Conservation (phyloP, 2,329 filamentous ascomycete genomes). For the Cladosporium halotolerans region DNA sequence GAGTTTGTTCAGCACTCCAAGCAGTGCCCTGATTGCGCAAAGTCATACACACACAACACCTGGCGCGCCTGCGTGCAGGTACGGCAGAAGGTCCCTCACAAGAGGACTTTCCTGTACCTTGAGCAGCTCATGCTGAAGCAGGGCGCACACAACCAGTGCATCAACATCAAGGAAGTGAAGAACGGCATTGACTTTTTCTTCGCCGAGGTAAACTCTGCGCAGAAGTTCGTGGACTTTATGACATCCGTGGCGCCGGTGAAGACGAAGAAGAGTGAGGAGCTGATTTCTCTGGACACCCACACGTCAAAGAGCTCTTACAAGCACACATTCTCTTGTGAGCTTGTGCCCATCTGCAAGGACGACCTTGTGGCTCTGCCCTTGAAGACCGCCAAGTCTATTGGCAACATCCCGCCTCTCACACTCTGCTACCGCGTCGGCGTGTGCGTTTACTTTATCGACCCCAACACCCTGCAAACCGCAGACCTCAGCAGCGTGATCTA, state of each 20-base stretch:
- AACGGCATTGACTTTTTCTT: constrained; percentile 97
- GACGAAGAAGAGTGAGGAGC: constrained; percentile 78
- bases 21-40: constrained; percentile 90
- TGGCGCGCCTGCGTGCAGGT: constrained; percentile 94
- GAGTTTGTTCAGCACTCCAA: constrained; percentile 85
- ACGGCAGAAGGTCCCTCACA: constrained; percentile 93
- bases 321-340: constrained; percentile 80
- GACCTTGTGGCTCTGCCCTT: constrained; percentile 91
- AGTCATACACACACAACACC: constrained; percentile 93
- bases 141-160: constrained; percentile 80
- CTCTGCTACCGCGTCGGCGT: constrained; percentile 87
- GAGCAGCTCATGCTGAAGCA: constrained; percentile 97
- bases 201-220: constrained; percentile 78
- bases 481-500: constrained; percentile 78
- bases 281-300: constrained; percentile 90
- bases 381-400: constrained; percentile 76
- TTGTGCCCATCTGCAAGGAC: constrained; percentile 95
- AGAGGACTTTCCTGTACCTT: constrained; percentile 75
- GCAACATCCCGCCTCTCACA: constrained; percentile 81
- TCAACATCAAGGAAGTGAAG: constrained; percentile 96
- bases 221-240: constrained; percentile 87
- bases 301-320: constrained; percentile 90
- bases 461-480: constrained; percentile 81
- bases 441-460: constrained; percentile 81
- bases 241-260: constrained; percentile 72